A percentile compares a stretch with the other conserved stretches of the same genome.
Evolutionary conservation across 345 rosid genomes (phyloP).

Genomic region (Cochlearia excelsa): DNA sequence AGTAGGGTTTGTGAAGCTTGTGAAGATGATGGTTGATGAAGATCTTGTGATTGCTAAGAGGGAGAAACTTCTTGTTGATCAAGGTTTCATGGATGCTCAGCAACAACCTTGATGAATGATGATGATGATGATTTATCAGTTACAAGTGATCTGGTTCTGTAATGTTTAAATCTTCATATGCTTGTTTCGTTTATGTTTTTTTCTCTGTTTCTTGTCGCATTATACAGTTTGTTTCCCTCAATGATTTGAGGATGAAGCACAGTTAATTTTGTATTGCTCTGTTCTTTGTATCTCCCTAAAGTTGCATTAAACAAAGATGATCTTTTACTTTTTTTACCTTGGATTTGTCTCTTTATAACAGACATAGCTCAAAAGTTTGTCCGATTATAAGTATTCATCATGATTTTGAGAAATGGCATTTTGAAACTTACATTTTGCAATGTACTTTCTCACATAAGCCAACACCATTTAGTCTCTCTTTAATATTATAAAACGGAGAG

Average conservation of each 20-base stretch:
- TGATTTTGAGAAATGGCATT: constrained; percentile 5
- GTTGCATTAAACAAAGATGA: background rate
- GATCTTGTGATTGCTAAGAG: constrained; percentile 76
- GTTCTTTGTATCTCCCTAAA: constrained; percentile 2
- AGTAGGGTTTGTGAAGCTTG: constrained; percentile 72
- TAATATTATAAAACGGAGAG: constrained; percentile 33
- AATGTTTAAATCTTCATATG: background rate
- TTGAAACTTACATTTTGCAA: background rate
- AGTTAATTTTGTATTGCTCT: constrained; percentile 14
- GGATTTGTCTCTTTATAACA: background rate
- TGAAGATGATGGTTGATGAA: constrained; percentile 89
- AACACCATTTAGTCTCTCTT: constrained; percentile 7
- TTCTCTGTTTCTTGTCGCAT: background rate
- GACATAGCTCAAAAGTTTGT: background rate
- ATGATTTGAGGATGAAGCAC: constrained; percentile 1
- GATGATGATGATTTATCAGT: no score
- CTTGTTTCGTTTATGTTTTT: background rate
- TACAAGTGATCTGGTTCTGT: background rate
- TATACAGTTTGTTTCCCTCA: constrained; percentile 17
- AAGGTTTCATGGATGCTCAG: constrained; percentile 75
- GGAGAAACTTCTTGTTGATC: constrained; percentile 90
- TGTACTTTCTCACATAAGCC: constrained; percentile 16
- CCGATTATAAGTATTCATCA: background rate
- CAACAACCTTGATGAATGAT: constrained; percentile 57
- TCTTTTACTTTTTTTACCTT: background rate